Evolutionary conservation across 169 alveolate genomes (phyloP), one percentile per base, ranked within the genome.

Genomic region (Plasmodium relictum): DNA sequence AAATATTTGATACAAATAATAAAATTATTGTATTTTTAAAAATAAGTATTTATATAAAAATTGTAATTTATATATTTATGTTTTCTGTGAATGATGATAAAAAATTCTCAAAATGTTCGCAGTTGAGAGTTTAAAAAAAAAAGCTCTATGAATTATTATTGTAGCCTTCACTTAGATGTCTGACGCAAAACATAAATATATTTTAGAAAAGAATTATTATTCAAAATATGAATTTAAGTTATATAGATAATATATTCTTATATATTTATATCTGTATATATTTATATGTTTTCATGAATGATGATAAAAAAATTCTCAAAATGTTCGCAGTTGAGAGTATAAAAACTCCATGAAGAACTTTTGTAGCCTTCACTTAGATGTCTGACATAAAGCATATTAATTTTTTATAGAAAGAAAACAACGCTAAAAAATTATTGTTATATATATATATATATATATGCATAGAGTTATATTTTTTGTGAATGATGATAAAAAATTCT

Each of bases 341-440:
- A 44, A 44, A 56, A n/a, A 39, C 80, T 80, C 80, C 22, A 80
- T 80, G 80, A 66, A 63, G 16, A 24, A n/a, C 26, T 31, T 59
- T 76, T 59, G 61, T 63, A 80, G 90, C 90, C 90, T 80, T 80
- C 72, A 48, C 90, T 80, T 80, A 80, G 90, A 80, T 80, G 90
- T 80, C 90, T 80, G 90, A 80, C 80, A 18, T 7, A 41, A 58
- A 31, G 39, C 39, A 31, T 31, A 31, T 31, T 31, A 31, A 31
- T 31, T 2, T 31, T 31, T 31, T 31, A 2, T 3, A 2, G 3
- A 31, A 31, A 31, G 6, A 1, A 31, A 31, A 31, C 3, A 31
- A 31, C 3, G 3, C 1, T 2, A 31, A 31, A 31, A 31, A 31
- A 31, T 31, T 31, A 14, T 31, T 14, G 22, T 6, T 44, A 20